Evolutionary conservation across 192 early-diverging fungal species (phyloP), one percentile per base, ranked within the genome.

Genomic region (Endogone sp.): DNA sequence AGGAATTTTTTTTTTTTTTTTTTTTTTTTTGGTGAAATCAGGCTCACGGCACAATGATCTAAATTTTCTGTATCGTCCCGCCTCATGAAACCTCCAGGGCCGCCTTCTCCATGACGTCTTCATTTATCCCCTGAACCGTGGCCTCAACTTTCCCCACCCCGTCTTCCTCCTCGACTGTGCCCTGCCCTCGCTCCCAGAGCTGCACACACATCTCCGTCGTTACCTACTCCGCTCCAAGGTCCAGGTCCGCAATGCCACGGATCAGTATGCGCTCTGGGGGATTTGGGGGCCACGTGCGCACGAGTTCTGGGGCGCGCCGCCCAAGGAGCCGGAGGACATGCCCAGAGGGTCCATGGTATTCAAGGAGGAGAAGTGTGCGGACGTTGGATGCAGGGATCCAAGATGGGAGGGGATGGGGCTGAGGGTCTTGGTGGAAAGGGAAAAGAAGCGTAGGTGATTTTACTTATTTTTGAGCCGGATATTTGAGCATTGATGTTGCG

Each of bases 71-170:
- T 56, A 13, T 56, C n/a, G 11, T 11, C 55, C 69, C 67, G 24
- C 16, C 37, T 44, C 6, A 11, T 28, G 22, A n/a, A n/a, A n/a
- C 54, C 61, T 11, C 57, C 71, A 93, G 89, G 97, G 97, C 21
- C 86, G 97, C 32, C 79, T 97, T 28, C 76, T 99, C 16, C 92
- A 84, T 60, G 97, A 99, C 72, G 89, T 88, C 24, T 95, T 99
- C 68, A 85, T 99, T 24, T 92, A 97, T 75, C 91, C 91, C 3
- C 65, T 79, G 25, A 91, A 92, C 76, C 60, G 62, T 0, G 82
- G 81, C 11, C 73, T 67, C 28, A 82, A 85, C 26, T 89, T 91
- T 49, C 86, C 87, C 30, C 87, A 90, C 57, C 86, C 88, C 2
- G 79, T 72, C 31, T 95, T 84, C 71, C 70, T 96, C 29, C 77